phyloP scores from a whole-genome alignment of 1,284 basidiomycete species.

The Marasmius sp. region DNA sequence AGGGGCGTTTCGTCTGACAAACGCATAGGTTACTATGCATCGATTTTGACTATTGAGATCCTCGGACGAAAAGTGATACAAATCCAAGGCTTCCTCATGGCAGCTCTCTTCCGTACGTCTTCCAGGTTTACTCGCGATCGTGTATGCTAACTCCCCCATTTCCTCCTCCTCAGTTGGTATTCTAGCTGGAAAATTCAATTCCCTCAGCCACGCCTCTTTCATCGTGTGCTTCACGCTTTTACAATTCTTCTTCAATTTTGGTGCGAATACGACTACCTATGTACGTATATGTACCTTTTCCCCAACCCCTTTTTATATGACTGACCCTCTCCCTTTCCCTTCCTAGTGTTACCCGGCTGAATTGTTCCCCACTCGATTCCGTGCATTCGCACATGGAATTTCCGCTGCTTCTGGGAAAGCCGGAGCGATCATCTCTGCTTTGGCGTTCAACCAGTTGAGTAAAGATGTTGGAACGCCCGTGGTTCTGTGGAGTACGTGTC shows the following conservation, averaged over 20 bases:
- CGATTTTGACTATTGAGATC: conserved; percentile 69
- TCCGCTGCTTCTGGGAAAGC: conserved; percentile 78
- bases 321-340: conserved; percentile 21
- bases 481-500: conserved; percentile 14
- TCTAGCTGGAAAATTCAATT: conserved; percentile 65
- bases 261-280: conserved; percentile 81
- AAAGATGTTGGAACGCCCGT: conserved; percentile 39
- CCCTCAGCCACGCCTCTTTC: conserved; percentile 60
- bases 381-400: conserved; percentile 79
- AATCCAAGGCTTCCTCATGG: conserved; percentile 74
- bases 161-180: conserved; percentile 47
- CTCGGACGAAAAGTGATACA: conserved; percentile 77
- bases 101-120: conserved; percentile 65
- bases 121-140: neutral
- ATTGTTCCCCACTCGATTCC: conserved; percentile 86
- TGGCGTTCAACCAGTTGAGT: conserved; percentile 30
- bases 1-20: conserved; percentile 25
- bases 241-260: conserved; percentile 78
- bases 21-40: conserved; percentile 61
- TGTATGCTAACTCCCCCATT: neutral
- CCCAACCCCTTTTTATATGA: neutral
- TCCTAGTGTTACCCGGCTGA: conserved; percentile 75
- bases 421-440: conserved; percentile 67
- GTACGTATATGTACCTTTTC: conserved; percentile 28
- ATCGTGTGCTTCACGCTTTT: conserved; percentile 68